Base-by-base conservation (phyloP, 2,329 filamentous ascomycete species). In the Talaromyces sp. region DNA sequence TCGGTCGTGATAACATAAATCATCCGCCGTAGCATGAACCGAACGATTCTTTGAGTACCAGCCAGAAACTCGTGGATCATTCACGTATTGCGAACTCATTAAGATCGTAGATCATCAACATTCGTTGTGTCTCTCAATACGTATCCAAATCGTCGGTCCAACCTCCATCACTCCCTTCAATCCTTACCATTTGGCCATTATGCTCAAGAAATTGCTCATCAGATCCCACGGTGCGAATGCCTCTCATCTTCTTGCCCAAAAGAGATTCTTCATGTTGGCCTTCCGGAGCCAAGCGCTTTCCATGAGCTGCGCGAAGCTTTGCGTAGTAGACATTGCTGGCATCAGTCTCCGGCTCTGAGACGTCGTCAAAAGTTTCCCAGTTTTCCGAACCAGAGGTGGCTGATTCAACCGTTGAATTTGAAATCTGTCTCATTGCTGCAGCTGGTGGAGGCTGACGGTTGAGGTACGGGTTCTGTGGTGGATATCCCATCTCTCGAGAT, bases 361-460 rank as follows among this genome's bases (percentile, higher is more conserved):
- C 86, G 73, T 96, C 91, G 69, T 95, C 93, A 70, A 95, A 98
- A 9, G 93, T 96, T 77, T 98, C 93, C 93, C 93, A 98, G 75
- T 98, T 98, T 77, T 98, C 93, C 3, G 91, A 96, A 1, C 91
- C 91, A 5, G 90, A 92, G 28, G 90, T 83, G 23, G 83, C 83
- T 1, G 89, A 91, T n/a, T 79, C 79, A 23, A 80, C 77, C 2
- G 80, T 79, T 2, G 91, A 88, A 67, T 87, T 87, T 6, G 88
- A 91, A 16, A 89, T 87, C 69, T 93, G 90, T 55, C 91, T 82
- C 65, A 79, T 82, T 25, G 74, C 72, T 18, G 75, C 74, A 5
- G 75, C 73, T n/a, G 76, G 74, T 18, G 62, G 62, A n/a, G 50
- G 57, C 18, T 72, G 73, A 16, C 46, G 59, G 25, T 71, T 69